Base-by-base conservation (phyloP, 768 basidiomycete genomes). In the Lyophyllum semitale region DNA sequence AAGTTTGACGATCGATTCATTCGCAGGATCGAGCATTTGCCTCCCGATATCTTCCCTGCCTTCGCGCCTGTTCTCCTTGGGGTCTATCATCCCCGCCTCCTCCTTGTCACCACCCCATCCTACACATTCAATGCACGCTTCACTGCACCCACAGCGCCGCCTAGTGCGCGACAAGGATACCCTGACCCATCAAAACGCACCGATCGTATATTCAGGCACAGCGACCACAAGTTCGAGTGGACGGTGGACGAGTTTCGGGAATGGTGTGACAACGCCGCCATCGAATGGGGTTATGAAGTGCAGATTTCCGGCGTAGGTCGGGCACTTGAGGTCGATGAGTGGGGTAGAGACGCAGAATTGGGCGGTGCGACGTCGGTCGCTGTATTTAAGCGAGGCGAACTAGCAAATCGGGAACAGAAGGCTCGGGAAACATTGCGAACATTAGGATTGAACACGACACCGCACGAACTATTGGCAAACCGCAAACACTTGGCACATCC, bases 161-260 rank as follows among this genome's bases (percentile, higher is more conserved):
- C 75, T 33, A 70, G 75, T 4, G 74, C 76, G 7, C 78, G 80
- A 13, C 64, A 70, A 22, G 92, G 89, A 0, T 84, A 69, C 65
- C 76, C 69, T 0, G 93, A 95, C 69, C 92, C 94, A 2, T 94
- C 92, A 0, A 74, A 78, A 13, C 82, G 89, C 17, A 94, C 91
- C 0, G 65, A 79, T 44, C 82, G 93, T 1, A 69, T 89, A 26
- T 95, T 94, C 73, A 78, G 93, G 20, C 91, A 95, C 65, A 55
- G 70, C 22, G 93, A 95, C 60, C 93, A 96, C 69, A 89, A 93
- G 61, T 93, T 95, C 58, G 93, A 96, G 68, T 95, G 90, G 89
- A 94, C 91, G 0, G 66, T 71, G 0, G 82, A 83, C 2, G 93
- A 95, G 63, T 96, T 93, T 65, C 62, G 66, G 18, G 61, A 59